These are phyloP conservation scores for Retiboletus flavoniger DNA, from an alignment of 1,284 basidiomycete genomes.

Conservation along the genomic window DNA sequence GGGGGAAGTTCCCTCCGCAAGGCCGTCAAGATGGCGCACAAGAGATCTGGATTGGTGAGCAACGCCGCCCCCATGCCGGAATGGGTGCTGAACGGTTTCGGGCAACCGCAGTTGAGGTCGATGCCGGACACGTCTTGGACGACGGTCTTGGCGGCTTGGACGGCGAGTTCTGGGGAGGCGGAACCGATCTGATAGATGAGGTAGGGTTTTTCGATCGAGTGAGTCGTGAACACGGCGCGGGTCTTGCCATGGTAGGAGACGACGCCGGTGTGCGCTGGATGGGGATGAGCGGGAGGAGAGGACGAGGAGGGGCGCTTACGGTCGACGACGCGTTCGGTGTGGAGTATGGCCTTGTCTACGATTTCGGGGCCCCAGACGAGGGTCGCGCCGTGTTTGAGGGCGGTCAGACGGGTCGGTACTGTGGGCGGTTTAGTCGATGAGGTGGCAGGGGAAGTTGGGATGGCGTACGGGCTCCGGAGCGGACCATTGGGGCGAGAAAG, in stretches of 20 bases:
- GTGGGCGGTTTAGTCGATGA: slow-evolving; percentile 9
- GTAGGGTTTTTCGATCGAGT: slow-evolving; percentile 91
- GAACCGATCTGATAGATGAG: slow-evolving; percentile 93
- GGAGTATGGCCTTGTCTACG: slow-evolving; percentile 94
- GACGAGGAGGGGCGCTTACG: slow-evolving; percentile 48
- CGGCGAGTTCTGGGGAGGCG: slow-evolving; percentile 84
- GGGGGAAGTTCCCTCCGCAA: slow-evolving; percentile 73
- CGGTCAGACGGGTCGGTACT: slow-evolving; percentile 84
- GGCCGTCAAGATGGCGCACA: slow-evolving; percentile 83
- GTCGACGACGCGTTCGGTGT: slow-evolving; percentile 80
- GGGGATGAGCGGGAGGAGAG: slow-evolving; percentile 2
- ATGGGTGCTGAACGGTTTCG: slow-evolving; percentile 94
- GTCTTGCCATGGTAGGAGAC: slow-evolving; percentile 84
- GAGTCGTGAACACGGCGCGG: slow-evolving; percentile 86
- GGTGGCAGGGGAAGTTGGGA: background rate
- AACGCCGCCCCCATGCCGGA: slow-evolving; percentile 97
- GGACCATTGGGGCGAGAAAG: slow-evolving; percentile 93
- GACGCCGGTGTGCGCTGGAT: slow-evolving; percentile 79
- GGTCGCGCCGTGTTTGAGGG: slow-evolving; percentile 90
- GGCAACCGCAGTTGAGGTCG: slow-evolving; percentile 94
- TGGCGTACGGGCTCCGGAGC: slow-evolving; percentile 80
- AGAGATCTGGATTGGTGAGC: slow-evolving; percentile 85
- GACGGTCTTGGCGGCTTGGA: slow-evolving; percentile 86
- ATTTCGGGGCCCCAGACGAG: slow-evolving; percentile 98
- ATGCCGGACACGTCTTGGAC: slow-evolving; percentile 90